A percentile compares a stretch with the other conserved stretches of the same genome.
Conservation (phyloP, 73 alveolate genomes). For the Tetrahymena elliotti region DNA sequence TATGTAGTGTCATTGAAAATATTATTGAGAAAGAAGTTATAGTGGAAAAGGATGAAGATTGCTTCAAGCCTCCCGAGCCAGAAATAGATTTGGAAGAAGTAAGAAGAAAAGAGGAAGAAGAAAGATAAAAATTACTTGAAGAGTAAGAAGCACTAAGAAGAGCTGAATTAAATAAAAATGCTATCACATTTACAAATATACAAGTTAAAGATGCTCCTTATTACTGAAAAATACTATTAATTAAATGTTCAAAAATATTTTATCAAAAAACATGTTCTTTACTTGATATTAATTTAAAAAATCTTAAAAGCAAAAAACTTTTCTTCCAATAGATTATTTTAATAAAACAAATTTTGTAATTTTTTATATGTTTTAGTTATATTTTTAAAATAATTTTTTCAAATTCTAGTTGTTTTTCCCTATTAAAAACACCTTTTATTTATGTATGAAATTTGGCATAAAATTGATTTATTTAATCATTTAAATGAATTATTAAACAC, state of each 20-base stretch:
- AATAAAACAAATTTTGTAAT: too few species aligned
- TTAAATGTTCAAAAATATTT: neutral
- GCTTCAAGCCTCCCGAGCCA: neutral
- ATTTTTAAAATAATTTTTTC: too few species aligned
- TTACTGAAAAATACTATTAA: neutral
- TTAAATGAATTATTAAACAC: too few species aligned
- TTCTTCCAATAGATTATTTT: too few species aligned
- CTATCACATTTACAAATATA: neutral
- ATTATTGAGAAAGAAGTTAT: neutral
- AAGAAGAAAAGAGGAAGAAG: neutral
- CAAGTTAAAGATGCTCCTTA: neutral
- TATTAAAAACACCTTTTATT: too few species aligned
- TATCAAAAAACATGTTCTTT: too few species aligned
- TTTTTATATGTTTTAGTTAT: too few species aligned
- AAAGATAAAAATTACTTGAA: neutral
- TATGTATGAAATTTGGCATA: too few species aligned
- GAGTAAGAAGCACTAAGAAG: neutral
- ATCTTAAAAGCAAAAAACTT: too few species aligned
- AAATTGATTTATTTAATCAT: too few species aligned
- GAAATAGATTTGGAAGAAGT: neutral
- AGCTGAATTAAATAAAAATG: neutral
- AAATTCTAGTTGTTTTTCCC: too few species aligned
- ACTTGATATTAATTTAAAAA: too few species aligned
- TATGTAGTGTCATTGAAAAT: neutral
- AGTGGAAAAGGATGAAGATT: neutral